These are phyloP conservation scores for Conidiobolus incongruus DNA, from an alignment of 371 early-diverging fungal genomes.

Conservation along the genomic window DNA sequence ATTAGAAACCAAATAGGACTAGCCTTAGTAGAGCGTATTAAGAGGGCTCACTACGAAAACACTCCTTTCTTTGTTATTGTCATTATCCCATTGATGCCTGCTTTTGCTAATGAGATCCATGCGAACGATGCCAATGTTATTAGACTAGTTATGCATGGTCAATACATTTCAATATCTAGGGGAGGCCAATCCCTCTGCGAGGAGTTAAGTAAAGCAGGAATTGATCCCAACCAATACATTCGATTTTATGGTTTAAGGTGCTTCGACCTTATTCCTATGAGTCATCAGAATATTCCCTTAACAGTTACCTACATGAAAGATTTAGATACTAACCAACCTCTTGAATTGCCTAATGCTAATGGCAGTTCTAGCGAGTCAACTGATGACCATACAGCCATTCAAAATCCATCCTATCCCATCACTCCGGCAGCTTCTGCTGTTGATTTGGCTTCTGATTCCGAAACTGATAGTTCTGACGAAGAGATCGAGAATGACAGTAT, in stretches of 20 bases:
- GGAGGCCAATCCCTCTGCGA: conserved; percentile 46
- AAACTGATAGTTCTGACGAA: neutral
- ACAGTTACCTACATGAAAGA: conserved; percentile 7
- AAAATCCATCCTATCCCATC: neutral
- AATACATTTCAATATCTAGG: conserved; percentile 59
- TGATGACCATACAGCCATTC: neutral
- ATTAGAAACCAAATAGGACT: conserved; percentile 9
- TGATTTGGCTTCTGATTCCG: neutral
- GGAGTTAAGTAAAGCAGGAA: conserved; percentile 31
- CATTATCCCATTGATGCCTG: conserved; percentile 81
- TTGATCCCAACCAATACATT: conserved; percentile 48
- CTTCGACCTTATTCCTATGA: conserved; percentile 24
- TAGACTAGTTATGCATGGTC: conserved; percentile 63
- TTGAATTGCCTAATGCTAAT: neutral
- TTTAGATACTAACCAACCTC: neutral
- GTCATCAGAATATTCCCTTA: conserved; percentile 8
- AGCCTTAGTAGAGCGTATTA: conserved; percentile 57
- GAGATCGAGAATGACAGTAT: neutral
- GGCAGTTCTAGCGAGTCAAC: neutral
- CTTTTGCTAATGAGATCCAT: conserved; percentile 64
- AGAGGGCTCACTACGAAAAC: conserved; percentile 38
- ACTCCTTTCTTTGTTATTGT: conserved; percentile 70
- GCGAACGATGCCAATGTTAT: conserved; percentile 54
- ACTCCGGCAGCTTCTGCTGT: neutral
- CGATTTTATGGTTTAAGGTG: conserved; percentile 52